These are phyloP conservation scores for Cutaneotrichosporon mucoides DNA, from an alignment of 1,284 basidiomycete species.

Conservation along the genomic window DNA sequence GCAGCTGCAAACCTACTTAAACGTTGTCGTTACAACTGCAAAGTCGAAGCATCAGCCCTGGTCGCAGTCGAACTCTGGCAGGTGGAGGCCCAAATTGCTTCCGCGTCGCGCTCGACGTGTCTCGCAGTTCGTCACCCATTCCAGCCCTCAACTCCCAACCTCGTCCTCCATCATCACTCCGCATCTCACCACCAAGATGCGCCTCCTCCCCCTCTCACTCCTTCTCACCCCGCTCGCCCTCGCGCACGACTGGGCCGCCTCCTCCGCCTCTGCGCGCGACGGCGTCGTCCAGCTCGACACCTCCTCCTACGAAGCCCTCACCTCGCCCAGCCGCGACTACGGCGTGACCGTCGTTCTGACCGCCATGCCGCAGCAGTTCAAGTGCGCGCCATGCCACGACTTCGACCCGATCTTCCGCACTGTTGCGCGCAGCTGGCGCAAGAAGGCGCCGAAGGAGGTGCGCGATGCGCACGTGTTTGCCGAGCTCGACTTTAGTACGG, in stretches of 20 bases:
- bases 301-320: constrained; percentile 66
- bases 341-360: constrained; percentile 78
- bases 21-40: no score
- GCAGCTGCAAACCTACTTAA: no score
- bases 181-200: constrained; percentile 17
- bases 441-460: constrained; percentile 57
- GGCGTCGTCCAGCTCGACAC: constrained; percentile 77
- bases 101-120: constrained; percentile 1
- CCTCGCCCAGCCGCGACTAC: constrained; percentile 66
- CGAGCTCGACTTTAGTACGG: constrained; percentile 78
- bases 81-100: background rate
- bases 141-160: background rate
- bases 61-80: no score
- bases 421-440: constrained; percentile 72
- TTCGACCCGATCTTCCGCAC: constrained; percentile 76
- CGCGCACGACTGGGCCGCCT: constrained; percentile 47
- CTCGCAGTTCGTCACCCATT: background rate
- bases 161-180: background rate
- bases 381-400: constrained; percentile 57
- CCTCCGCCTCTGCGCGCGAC: constrained; percentile 62
- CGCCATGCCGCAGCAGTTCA: constrained; percentile 70
- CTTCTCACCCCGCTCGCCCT: constrained; percentile 20
- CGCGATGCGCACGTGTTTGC: constrained; percentile 84
- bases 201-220: constrained; percentile 20
- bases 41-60: no score